Base-by-base conservation (phyloP, 1,284 basidiomycete genomes). In the Ceratorhiza oryzae-sativae region DNA sequence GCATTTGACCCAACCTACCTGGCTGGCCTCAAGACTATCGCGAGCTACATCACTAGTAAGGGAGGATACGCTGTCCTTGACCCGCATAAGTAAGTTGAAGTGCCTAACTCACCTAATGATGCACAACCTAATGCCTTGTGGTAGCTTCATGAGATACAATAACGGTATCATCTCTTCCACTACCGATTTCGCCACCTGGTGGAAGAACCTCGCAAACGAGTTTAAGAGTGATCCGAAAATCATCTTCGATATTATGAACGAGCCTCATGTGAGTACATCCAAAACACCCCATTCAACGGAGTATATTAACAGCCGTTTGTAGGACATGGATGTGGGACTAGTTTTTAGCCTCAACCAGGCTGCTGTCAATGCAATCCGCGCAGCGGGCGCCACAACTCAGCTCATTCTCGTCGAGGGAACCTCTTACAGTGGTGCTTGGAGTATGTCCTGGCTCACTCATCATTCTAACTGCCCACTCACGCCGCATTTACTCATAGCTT, bases 361-460 rank as follows among this genome's bases (percentile, higher is more conserved):
- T 59, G 87, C 85, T 25, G 79, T 90, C 90, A 86, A 88, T 76
- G 87, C 84, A 75, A 86, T 90, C 74, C 84, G 87, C 74, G 79
- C 86, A n/a, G 79, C 80, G 63, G 87, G 88, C 75, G 87, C 87
- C 48, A 88, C 86, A 2, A 79, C 76, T 32, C 87, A 89, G 73
- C 80, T 86, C n/a, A 86, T 87, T 74, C 80, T 79, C 45, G 77
- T 76, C 25, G 77, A 78, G 62, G 86, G 84, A 77, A 79, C 79
- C 60, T 79, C 76, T 49, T 80, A 81, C 82, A 80, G 78, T 48
- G 80, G 80, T 72, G 80, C 80, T 25, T 79, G 79, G 78, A 78
- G 77, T 80, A 25, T 4, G 51, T 55, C 15, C 42, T 36, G 6
- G 13, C 3, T 45, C 18, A 10, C 9, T 18, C 9, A 3, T 8